Base-by-base conservation (phyloP, 257 asterid species). In the Rubia yunnanensis region DNA sequence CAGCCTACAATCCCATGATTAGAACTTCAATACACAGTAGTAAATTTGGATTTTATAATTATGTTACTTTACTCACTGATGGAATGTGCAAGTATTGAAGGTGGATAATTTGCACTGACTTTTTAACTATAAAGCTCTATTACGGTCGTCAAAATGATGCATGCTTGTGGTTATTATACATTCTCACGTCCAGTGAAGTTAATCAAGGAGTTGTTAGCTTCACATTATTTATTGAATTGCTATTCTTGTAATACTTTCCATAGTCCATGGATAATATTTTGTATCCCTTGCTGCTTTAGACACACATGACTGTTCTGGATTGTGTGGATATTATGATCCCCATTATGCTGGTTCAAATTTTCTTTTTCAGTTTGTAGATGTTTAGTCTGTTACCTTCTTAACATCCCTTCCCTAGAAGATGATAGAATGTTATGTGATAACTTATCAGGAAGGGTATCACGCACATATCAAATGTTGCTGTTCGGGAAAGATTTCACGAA, bases 391-490 rank as follows among this genome's bases (percentile, higher is more conserved):
- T 44, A 44, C 17, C 48, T 39, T 39, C 48, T 39, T 15, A 39
- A 4, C 15, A 39, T 15, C 24, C 14, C 5, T 65, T 9, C 27
- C 15, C 59, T 14, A 34, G 22, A n/a, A 22, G 44, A 20, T 14
- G 32, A 41, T 41, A 41, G 52, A 44, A 14, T 15, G 7, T 27
- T 10, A 18, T 14, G 3, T 23, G n/a, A 17, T 4, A 0, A 23
- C 34, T 49, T 23, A 44, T 52, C 65, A 92, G 97, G 92, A 85
- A 81, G 60, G 92, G 92, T 71, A 83, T 92, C 53, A 96, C 98
- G 0, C 89, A 92, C 62, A 75, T 92, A 85, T 92, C 97, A 46
- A 92, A 92, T 30, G 96, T 92, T 46, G 97, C 96, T 0, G 95
- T 92, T 8, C 87, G 86, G 32, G 92, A 82, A 68, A 78, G 70